Evolutionary conservation across 2,329 filamentous ascomycete species (phyloP), one percentile per base, ranked within the genome.

Genomic region (Hymenoscyphus salicellus): DNA sequence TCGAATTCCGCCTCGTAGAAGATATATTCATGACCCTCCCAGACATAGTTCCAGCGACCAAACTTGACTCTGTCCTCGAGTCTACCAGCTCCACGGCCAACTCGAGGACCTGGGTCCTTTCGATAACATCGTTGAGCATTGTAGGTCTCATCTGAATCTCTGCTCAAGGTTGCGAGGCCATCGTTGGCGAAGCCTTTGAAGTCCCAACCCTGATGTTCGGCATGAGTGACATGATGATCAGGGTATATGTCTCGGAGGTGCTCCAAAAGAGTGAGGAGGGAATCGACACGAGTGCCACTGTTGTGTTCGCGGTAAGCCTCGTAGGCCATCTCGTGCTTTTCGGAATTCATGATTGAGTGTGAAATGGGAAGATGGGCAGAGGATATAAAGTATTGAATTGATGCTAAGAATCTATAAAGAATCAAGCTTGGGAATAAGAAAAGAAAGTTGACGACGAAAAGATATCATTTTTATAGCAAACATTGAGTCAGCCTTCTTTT

Each of bases 111-210:
- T 49, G 52, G 52, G 66, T 68, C 3, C 6, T 58, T 3, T 62
- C 61, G 2, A 65, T 49, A 1, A 61, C 58, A 59, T 68, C 67
- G 36, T 52, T 60, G 3, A 32, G 49, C 30, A 36, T 60, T 49
- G 17, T 60, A 60, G 38, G 26, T 14, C 10, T 66, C 66, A 8
- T 52, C 43, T 2, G n/a, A 32, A 36, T 66, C 63, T 1, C 61
- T n/a, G 2, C 28, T 46, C 2, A 65, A 55, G 3, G 38, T 59
- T 14, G 68, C 69, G 43, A 64, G 62, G 2, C 68, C 70, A 5
- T 70, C 70, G 1, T 61, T 41, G 14, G 71, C 70, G 55, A 64
- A 72, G 8, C 66, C 70, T 5, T 65, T 38, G n/a, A 72, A 64
- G 43, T 73, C 68, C 23, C 65, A 69, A 26, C 59, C 38, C 3